Evolutionary conservation across 768 basidiomycete species (phyloP).

Genomic region (Boletus reticulatus): DNA sequence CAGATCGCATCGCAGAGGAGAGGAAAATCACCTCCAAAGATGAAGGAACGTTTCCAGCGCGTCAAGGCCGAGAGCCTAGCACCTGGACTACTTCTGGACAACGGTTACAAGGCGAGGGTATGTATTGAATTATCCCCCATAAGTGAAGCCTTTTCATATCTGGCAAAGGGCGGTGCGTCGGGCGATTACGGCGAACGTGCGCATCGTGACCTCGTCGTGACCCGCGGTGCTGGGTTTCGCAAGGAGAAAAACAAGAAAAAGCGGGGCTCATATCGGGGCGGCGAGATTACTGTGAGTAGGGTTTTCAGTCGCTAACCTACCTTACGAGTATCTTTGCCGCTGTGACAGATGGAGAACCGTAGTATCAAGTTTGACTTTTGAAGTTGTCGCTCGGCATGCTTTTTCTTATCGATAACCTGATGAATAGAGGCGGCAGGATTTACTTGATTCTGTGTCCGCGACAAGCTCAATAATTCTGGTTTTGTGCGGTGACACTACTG

Average conservation of each 20-base stretch:
- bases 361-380: constrained; percentile 81
- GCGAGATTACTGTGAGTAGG: constrained; percentile 83
- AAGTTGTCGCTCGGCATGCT: not conserved
- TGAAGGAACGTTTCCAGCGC: constrained; percentile 74
- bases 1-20: constrained; percentile 3
- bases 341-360: constrained; percentile 67
- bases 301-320: not conserved
- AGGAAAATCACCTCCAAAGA: constrained; percentile 32
- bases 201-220: constrained; percentile 84
- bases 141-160: not conserved
- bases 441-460: too few relatives aligned
- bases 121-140: constrained; percentile 13
- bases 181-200: constrained; percentile 91
- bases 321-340: not conserved
- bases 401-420: not conserved
- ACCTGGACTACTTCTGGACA: constrained; percentile 48
- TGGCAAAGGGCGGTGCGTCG: constrained; percentile 50
- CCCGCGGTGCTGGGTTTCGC: constrained; percentile 90
- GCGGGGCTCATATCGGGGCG: constrained; percentile 88
- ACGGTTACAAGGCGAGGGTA: constrained; percentile 81
- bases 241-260: constrained; percentile 99
- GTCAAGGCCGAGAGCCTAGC: constrained; percentile 64
- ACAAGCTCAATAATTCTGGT: too few relatives aligned
- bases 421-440: too few relatives aligned
- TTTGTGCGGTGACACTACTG: too few relatives aligned